A percentile compares a stretch with the other conserved stretches of the same genome.
These are phyloP conservation scores for Dipteronia sinensis DNA, from an alignment of 345 rosid species.

Conservation along the genomic window DNA sequence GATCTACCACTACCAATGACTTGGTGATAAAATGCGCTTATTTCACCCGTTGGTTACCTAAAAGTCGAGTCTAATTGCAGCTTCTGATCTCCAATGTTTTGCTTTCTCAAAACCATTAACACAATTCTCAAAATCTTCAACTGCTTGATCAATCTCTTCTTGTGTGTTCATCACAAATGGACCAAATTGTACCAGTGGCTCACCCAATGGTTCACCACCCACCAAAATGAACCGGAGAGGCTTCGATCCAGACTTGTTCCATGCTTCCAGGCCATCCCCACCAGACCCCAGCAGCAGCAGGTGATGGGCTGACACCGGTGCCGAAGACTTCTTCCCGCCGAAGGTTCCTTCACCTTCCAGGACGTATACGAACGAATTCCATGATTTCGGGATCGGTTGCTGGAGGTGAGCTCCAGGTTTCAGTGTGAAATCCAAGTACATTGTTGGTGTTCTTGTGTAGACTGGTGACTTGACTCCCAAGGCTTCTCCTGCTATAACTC, in stretches of 20 bases:
- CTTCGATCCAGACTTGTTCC: slow-evolving; percentile 60
- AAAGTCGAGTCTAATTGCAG: slow-evolving; percentile 47
- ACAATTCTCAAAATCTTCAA: slow-evolving; percentile 72
- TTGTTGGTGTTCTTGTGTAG: slow-evolving; percentile 88
- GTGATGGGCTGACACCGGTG: slow-evolving; percentile 49
- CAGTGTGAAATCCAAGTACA: slow-evolving; percentile 85
- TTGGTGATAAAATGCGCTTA: too few species aligned
- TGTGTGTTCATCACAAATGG: slow-evolving; percentile 94
- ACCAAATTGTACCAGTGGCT: slow-evolving; percentile 73
- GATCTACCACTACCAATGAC: too few species aligned
- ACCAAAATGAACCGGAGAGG: slow-evolving; percentile 69
- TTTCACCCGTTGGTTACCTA: not conserved
- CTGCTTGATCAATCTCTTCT: slow-evolving; percentile 69
- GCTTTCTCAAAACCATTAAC: slow-evolving; percentile 86
- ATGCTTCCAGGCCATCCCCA: slow-evolving; percentile 71
- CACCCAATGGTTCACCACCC: slow-evolving; percentile 78
- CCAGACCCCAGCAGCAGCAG: slow-evolving; percentile 58
- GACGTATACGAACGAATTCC: slow-evolving; percentile 78
- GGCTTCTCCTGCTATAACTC: slow-evolving; percentile 87
- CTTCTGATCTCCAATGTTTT: slow-evolving; percentile 70
- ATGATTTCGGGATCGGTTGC: slow-evolving; percentile 58
- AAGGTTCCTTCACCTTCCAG: slow-evolving; percentile 77
- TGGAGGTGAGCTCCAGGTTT: slow-evolving; percentile 61
- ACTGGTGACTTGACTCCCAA: slow-evolving; percentile 69
- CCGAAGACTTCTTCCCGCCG: slow-evolving; percentile 34